phyloP scores from a whole-genome alignment of 2,329 filamentous ascomycete species.

The Periconia sp. region DNA sequence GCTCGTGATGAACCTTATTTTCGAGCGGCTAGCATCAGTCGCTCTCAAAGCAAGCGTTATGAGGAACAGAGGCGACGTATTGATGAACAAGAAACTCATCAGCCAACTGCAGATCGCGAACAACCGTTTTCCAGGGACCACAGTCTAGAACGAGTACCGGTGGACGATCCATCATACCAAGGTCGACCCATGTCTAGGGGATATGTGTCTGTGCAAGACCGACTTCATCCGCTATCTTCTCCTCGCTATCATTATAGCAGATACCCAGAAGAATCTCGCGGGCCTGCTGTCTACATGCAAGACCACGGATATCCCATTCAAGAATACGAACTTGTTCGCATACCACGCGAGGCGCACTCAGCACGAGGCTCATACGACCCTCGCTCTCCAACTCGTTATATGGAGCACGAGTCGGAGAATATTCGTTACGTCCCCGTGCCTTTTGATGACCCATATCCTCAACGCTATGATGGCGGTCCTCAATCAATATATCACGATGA shows the following conservation, averaged over 20 bases:
- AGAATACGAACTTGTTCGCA: conserved; percentile 36
- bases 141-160: conserved; percentile 30
- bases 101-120: conserved; percentile 33
- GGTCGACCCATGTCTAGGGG: conserved; percentile 26
- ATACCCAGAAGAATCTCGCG: conserved; percentile 23
- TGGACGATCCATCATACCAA: conserved; percentile 28
- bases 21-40: conserved; percentile 37
- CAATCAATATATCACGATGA: conserved; percentile 38
- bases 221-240: conserved; percentile 30
- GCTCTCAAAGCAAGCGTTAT: conserved; percentile 38
- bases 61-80: conserved; percentile 39
- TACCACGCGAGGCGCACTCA: conserved; percentile 28
- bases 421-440: conserved; percentile 32
- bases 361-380: conserved; percentile 19
- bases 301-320: conserved; percentile 32
- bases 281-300: conserved; percentile 31
- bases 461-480: conserved; percentile 25
- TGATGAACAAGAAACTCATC: conserved; percentile 39
- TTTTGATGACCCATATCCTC: conserved; percentile 30
- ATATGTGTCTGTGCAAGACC: conserved; percentile 39
- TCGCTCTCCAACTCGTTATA: conserved; percentile 24
- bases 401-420: conserved; percentile 25
- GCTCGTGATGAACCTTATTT: conserved; percentile 38
- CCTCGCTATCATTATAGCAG: conserved; percentile 30
- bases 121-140: conserved; percentile 34